Conservation (phyloP, 2,329 filamentous ascomycete species). For the Talaromyces marneffei region DNA sequence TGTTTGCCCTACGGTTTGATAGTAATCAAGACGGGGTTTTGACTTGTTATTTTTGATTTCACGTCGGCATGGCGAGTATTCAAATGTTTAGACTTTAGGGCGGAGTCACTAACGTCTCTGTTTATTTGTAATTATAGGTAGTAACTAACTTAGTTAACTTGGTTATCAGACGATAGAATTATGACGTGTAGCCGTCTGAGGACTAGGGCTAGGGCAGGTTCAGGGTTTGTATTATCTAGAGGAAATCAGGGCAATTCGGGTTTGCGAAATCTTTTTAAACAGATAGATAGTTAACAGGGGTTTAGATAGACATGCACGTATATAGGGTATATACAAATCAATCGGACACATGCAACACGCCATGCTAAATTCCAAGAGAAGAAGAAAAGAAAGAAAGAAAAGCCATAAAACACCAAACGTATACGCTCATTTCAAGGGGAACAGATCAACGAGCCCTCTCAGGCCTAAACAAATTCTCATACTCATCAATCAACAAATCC, state of each 20-base stretch:
- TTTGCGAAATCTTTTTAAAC: too few species aligned
- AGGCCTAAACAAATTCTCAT: slow-evolving; percentile 3
- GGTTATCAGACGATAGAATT: too few species aligned
- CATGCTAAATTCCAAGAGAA: neutral
- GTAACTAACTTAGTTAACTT: too few species aligned
- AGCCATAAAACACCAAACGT: neutral
- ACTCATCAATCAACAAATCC: neutral
- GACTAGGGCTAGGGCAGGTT: too few species aligned
- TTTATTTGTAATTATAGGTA: too few species aligned
- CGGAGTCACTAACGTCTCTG: too few species aligned
- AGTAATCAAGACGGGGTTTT: neutral
- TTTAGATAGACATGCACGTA: neutral
- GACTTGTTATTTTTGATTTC: neutral
- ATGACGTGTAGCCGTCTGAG: too few species aligned
- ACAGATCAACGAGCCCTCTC: neutral
- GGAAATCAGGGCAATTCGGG: too few species aligned
- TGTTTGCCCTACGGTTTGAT: neutral
- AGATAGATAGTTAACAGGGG: too few species aligned
- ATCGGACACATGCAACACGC: neutral
- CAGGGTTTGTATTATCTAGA: too few species aligned
- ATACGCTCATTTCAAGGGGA: neutral
- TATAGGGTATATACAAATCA: neutral
- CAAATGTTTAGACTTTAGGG: too few species aligned
- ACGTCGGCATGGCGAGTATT: neutral
- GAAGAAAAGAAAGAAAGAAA: neutral